Evolutionary conservation across 192 early-diverging fungal species (phyloP), one percentile per base, ranked within the genome.

Genomic region (Coemansia sp.): DNA sequence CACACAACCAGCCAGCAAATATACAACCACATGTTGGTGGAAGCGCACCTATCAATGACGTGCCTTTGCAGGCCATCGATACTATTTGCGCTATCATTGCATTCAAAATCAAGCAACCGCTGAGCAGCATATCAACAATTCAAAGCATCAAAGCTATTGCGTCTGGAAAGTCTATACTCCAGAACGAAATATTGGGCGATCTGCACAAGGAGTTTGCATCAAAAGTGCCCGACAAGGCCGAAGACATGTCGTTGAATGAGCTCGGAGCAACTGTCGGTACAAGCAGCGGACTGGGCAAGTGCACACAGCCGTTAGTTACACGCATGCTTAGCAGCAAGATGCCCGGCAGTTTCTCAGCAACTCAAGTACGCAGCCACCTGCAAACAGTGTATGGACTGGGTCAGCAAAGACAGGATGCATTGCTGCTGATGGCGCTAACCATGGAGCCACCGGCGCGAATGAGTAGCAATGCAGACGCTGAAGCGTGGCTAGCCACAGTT

Each of bases 141-240:
- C 94, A 92, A 79, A 85, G 86, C 53, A 76, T 82, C 36, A 82
- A 97, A 83, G 88, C 91, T 42, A 85, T 95, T 36, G 90, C 94
- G 47, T 90, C 87, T 28, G 95, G 95, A 65, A 98, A 98, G 73
- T 93, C 90, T 5, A 97, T 92, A 46, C 84, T 97, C n/a, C 94
- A 97, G 70, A 98, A 98, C 83, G 96, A 98, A 64, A 93, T 98
- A 38, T 81, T 98, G 52, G 96, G 94, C 74, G 94, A 96, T 70
- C 78, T 98, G 46, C 91, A 89, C 58, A 94, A 92, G 64, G 96
- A 98, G 75, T 94, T 98, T 83, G 87, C 87, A 62, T 84, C 80
- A 53, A 85, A 82, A 55, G 83, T 93, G 55, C 90, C 93, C 21
- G 94, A 95, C 70, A 94, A 94, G 77, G 86, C 91, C 55, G 96